A percentile compares a stretch with the other conserved stretches of the same genome.
Evolutionary conservation across 345 rosid species (phyloP).

Genomic region (Orychophragmus violaceus): DNA sequence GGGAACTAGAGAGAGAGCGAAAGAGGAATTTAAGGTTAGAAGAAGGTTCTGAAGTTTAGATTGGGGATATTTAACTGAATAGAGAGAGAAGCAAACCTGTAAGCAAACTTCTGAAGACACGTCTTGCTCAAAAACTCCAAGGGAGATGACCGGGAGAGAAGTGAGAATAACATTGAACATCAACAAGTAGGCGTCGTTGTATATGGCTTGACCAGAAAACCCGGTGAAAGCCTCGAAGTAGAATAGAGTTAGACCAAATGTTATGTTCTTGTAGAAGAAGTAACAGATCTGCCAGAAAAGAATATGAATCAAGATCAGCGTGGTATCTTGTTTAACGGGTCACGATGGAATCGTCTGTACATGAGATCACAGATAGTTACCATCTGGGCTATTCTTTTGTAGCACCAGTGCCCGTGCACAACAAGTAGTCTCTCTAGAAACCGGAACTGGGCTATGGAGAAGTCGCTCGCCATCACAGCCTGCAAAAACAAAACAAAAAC

Average conservation of each 20-base stretch:
- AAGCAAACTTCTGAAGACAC: conserved; percentile 71
- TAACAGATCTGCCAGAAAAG: conserved; percentile 47
- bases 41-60: background rate
- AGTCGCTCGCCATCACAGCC: conserved; percentile 92
- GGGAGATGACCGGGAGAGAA: conserved; percentile 70
- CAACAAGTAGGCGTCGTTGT: conserved; percentile 63
- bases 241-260: conserved; percentile 71
- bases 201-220: conserved; percentile 59
- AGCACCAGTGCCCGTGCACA: conserved; percentile 91
- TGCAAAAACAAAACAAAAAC: conserved; percentile 16
- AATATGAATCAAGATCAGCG: conserved; percentile 19
- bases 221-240: conserved; percentile 57
- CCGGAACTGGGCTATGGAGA: conserved; percentile 67
- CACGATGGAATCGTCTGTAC: background rate
- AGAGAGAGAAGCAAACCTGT: conserved; percentile 39
- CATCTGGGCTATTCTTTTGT: conserved; percentile 76
- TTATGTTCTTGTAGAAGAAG: conserved; percentile 75
- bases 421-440: conserved; percentile 64
- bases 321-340: background rate
- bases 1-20: conserved; percentile 46
- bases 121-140: conserved; percentile 73
- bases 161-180: conserved; percentile 64
- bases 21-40: background rate
- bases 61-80: background rate
- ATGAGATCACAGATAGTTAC: conserved; percentile 35